Evolutionary conservation across 2,329 filamentous ascomycete species (phyloP).

Genomic region (Alternaria brassicicola): DNA sequence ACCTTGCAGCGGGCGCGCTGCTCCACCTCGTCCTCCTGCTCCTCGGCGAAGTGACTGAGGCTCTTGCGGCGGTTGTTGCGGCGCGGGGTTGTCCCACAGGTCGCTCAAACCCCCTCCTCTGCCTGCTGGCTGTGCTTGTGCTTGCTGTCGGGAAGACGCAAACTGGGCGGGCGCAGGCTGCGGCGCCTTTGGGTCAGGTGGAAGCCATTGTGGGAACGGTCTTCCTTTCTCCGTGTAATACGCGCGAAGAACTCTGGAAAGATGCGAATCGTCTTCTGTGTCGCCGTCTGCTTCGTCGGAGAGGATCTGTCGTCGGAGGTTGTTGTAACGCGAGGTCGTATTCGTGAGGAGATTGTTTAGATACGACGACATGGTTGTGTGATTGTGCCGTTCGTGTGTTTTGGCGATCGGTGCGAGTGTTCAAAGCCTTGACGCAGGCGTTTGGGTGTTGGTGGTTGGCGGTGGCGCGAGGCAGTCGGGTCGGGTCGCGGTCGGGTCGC

Average conservation of each 20-base stretch:
- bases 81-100: constrained; percentile 60
- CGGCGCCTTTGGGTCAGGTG: constrained; percentile 81
- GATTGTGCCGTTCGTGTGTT: not conserved
- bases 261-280: constrained; percentile 86
- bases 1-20: constrained; percentile 32
- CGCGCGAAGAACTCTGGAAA: constrained; percentile 87
- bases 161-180: constrained; percentile 54
- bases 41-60: constrained; percentile 51
- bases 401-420: not conserved
- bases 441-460: constrained; percentile 7
- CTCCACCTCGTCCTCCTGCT: constrained; percentile 53
- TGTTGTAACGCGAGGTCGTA: constrained; percentile 63
- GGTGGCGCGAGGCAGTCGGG: constrained; percentile 4
- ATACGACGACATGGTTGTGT: constrained; percentile 66
- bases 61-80: constrained; percentile 48
- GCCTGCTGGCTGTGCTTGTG: constrained; percentile 34
- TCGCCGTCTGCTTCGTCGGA: constrained; percentile 63
- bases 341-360: constrained; percentile 72
- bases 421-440: constrained; percentile 1
- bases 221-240: constrained; percentile 92
- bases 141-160: constrained; percentile 56
- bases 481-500: constrained; percentile 11
- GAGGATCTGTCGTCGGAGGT: constrained; percentile 68
- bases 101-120: constrained; percentile 60
- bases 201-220: constrained; percentile 83